Evolutionary conservation across 306 rosid genomes (phyloP).

Genomic region (Dryas octopetala): DNA sequence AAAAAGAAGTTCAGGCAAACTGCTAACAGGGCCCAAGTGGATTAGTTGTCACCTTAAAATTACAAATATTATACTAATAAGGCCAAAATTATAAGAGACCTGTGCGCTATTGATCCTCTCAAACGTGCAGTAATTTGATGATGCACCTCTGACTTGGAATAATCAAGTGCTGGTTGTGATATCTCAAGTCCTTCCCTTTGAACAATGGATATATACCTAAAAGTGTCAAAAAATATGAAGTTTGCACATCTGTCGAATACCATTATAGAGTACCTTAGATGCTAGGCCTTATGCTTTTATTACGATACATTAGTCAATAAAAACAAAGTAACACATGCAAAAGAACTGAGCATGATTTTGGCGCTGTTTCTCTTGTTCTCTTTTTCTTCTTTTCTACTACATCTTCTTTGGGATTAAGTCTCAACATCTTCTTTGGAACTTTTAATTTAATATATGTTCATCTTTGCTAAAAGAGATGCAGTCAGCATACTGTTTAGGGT

Average conservation of each 20-base stretch:
- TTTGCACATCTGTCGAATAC: slow-evolving; percentile 5
- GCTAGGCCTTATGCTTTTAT: no score
- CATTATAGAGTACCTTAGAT: no score
- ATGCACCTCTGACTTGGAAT: slow-evolving; percentile 63
- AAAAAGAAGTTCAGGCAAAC: no score
- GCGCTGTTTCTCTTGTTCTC: no score
- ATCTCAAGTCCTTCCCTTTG: slow-evolving; percentile 71
- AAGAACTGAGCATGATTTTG: no score
- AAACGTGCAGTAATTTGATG: slow-evolving; percentile 86
- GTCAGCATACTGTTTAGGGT: slow-evolving; percentile 58
- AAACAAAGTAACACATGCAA: no score
- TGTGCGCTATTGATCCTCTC: slow-evolving; percentile 70
- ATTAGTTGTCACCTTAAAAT: background rate
- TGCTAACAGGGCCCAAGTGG: no score
- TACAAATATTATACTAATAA: background rate
- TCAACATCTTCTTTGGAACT: background rate
- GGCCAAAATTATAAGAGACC: slow-evolving; percentile 41
- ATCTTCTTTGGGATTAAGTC: no score
- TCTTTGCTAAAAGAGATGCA: slow-evolving; percentile 11
- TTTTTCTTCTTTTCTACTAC: no score
- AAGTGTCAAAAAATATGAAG: slow-evolving; percentile 4
- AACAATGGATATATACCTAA: slow-evolving; percentile 72
- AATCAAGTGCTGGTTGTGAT: slow-evolving; percentile 95
- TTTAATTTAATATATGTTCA: background rate
- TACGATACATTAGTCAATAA: no score